phyloP scores from a whole-genome alignment of 805 yeast genomes.

The Saturnispora gosingensis region DNA sequence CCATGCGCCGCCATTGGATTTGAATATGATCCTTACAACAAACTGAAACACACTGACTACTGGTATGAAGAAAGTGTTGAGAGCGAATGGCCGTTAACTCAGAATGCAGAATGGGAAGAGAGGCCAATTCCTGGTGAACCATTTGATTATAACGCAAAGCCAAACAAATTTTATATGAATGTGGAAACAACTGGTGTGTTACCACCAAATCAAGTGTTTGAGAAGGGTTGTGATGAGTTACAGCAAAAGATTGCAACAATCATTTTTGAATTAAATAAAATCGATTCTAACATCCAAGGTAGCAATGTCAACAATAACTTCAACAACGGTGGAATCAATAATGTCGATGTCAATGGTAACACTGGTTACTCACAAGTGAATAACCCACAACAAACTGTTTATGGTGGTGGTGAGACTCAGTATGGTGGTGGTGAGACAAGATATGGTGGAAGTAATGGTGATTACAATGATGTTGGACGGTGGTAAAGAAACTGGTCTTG shows the following conservation, averaged over 20 bases:
- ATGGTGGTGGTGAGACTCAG: conserved; percentile 11
- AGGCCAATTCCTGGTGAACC: conserved; percentile 81
- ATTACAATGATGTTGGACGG: conserved; percentile 25
- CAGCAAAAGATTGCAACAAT: conserved; percentile 89
- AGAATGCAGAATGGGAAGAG: conserved; percentile 93
- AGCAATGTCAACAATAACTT: conserved; percentile 23
- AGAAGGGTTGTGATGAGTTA: conserved; percentile 73
- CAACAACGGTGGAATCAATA: not conserved
- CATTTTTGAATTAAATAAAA: conserved; percentile 54
- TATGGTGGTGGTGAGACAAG: conserved; percentile 11
- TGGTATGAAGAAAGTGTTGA: conserved; percentile 92
- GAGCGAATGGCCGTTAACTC: conserved; percentile 87
- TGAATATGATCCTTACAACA: conserved; percentile 99
- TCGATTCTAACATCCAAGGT: conserved; percentile 28
- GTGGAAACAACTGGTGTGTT: conserved; percentile 90
- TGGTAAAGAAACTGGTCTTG: conserved; percentile 16
- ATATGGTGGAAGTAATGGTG: conserved; percentile 14
- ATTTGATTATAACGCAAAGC: conserved; percentile 78
- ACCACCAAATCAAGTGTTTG: conserved; percentile 81
- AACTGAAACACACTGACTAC: conserved; percentile 86
- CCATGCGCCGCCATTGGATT: conserved; percentile 94
- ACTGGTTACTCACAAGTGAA: not conserved
- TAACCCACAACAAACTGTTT: conserved; percentile 8
- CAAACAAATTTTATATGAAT: conserved; percentile 74
- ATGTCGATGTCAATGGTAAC: not conserved